Conservation (phyloP, 2,329 filamentous ascomycete species). For the Apiospora hydei region DNA sequence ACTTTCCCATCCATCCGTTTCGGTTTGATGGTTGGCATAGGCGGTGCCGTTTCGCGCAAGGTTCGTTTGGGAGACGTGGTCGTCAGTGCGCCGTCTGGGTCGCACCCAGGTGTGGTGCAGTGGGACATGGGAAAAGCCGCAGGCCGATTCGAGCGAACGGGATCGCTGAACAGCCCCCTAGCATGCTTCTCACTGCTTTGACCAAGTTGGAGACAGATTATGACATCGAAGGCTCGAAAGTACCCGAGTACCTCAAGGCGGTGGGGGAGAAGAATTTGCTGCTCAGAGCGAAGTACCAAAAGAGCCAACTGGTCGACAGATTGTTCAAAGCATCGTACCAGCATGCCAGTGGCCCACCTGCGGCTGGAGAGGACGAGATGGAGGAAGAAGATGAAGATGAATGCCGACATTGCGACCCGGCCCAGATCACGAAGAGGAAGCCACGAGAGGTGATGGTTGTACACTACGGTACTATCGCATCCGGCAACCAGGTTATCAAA, state of each 20-base stretch:
- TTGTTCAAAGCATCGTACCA: neutral
- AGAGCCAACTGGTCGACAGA: neutral
- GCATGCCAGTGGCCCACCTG: neutral
- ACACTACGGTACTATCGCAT: slow-evolving; percentile 28
- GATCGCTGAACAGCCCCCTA: neutral
- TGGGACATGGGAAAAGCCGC: slow-evolving; percentile 30
- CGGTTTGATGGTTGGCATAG: slow-evolving; percentile 1
- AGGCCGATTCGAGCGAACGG: slow-evolving; percentile 1
- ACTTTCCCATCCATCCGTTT: neutral
- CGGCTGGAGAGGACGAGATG: neutral
- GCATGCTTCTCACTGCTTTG: neutral
- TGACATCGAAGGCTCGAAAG: slow-evolving; percentile 5
- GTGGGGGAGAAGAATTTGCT: neutral
- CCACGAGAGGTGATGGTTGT: slow-evolving; percentile 13
- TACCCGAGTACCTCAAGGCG: slow-evolving; percentile 14
- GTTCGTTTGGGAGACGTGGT: slow-evolving; percentile 40
- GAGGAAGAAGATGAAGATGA: neutral
- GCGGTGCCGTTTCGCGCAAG: slow-evolving; percentile 31
- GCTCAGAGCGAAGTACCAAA: neutral
- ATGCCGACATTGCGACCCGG: neutral
- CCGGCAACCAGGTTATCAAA: slow-evolving; percentile 32
- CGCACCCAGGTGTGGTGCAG: slow-evolving; percentile 25
- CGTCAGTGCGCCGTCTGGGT: slow-evolving; percentile 27
- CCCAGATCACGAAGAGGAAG: neutral
- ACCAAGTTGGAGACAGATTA: slow-evolving; percentile 17